phyloP scores from a whole-genome alignment of 1,284 basidiomycete genomes.

The Dichomitus squalens region DNA sequence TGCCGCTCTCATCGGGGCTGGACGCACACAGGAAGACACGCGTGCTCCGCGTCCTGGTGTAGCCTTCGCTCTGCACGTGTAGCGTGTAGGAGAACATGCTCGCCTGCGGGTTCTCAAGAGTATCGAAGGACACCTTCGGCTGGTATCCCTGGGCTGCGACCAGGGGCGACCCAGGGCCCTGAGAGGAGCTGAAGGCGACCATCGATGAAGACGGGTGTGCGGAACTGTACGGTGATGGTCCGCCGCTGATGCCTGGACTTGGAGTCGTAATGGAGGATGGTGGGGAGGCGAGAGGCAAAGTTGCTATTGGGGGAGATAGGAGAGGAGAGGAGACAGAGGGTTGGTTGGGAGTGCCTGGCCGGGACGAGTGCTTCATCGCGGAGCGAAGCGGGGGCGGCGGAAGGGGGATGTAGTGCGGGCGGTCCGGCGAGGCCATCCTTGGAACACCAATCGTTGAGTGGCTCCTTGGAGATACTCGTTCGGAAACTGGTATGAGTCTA shows the following conservation, averaged over 20 bases:
- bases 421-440: constrained; percentile 29
- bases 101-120: constrained; percentile 43
- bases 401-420: constrained; percentile 29
- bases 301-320: constrained; percentile 18
- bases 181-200: constrained; percentile 14
- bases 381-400: constrained; percentile 43
- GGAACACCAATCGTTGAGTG: background rate
- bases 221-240: constrained; percentile 16
- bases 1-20: constrained; percentile 86
- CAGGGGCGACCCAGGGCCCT: constrained; percentile 21
- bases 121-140: constrained; percentile 81
- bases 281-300: constrained; percentile 20
- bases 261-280: constrained; percentile 17
- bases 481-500: background rate
- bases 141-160: constrained; percentile 59
- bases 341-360: constrained; percentile 29
- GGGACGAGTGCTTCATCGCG: constrained; percentile 48
- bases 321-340: constrained; percentile 14
- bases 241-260: constrained; percentile 6
- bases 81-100: constrained; percentile 63
- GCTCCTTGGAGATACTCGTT: background rate
- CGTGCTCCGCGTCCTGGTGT: constrained; percentile 77
- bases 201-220: constrained; percentile 15
- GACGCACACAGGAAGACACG: constrained; percentile 92
- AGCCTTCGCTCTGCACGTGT: constrained; percentile 84